Percentiles rank a stretch among this genome's conserved stretches.
These are phyloP conservation scores for Penicillium cinerascens DNA, from an alignment of 495 filamentous ascomycete species.

Conservation along the genomic window DNA sequence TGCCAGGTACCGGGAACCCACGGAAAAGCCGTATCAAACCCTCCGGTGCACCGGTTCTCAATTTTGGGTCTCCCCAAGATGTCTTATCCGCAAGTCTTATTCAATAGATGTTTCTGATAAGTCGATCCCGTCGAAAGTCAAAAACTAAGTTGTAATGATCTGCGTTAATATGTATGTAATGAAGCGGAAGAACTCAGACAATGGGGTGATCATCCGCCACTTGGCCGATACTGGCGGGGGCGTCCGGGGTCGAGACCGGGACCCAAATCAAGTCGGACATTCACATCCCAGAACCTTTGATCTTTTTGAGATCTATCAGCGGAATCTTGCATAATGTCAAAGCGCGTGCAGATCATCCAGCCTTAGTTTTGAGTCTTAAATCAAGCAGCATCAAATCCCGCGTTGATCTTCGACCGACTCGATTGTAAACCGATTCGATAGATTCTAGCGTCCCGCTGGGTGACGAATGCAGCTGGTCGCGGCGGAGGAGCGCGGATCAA, in stretches of 20 bases:
- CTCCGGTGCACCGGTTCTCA: too few relatives aligned
- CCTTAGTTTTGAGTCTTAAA: background rate
- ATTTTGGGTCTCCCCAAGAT: too few relatives aligned
- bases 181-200: background rate
- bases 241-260: too few relatives aligned
- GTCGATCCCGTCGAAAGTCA: too few relatives aligned
- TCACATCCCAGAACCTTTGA: background rate
- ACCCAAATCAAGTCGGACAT: background rate
- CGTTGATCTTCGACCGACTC: background rate
- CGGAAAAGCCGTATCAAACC: too few relatives aligned
- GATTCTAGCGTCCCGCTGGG: background rate
- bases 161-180: too few relatives aligned
- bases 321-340: background rate
- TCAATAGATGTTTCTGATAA: too few relatives aligned
- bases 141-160: too few relatives aligned
- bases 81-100: too few relatives aligned
- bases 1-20: background rate
- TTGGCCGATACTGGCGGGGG: background rate
- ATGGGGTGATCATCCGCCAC: background rate
- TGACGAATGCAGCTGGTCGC: background rate
- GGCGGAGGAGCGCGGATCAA: background rate
- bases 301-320: background rate
- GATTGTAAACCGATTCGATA: background rate
- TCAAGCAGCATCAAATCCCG: background rate
- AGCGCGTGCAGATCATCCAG: slow-evolving; percentile 1